A percentile compares a stretch with the other conserved stretches of the same genome.
These are phyloP conservation scores for Scenedesmus sp. DNA, from an alignment of 163 green algal species.

Conservation along the genomic window DNA sequence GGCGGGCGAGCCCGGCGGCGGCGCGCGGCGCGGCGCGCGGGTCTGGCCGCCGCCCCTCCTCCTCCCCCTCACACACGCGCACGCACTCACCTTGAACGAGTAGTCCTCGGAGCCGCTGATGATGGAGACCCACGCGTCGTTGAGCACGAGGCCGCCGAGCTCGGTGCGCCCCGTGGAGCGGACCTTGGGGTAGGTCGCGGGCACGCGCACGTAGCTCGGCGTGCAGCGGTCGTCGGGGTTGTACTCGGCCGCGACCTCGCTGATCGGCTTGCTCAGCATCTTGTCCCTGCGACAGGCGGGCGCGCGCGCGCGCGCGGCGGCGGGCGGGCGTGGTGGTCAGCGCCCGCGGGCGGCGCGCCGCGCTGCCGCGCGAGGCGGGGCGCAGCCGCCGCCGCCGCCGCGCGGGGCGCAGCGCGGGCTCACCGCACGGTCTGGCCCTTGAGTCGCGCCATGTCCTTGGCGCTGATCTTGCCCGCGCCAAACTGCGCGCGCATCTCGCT, in stretches of 20 bases:
- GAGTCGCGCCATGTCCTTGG: slow-evolving; percentile 37
- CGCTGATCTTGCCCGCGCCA: slow-evolving; percentile 22
- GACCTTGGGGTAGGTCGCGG: slow-evolving; percentile 78
- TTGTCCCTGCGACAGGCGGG: slow-evolving; percentile 59
- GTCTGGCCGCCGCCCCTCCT: no score
- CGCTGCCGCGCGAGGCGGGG: no score
- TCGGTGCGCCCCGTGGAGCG: slow-evolving; percentile 66
- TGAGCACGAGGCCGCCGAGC: slow-evolving; percentile 76
- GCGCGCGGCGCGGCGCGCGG: no score
- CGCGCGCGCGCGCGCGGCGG: no score
- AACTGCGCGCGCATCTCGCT: slow-evolving; percentile 58
- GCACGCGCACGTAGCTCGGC: slow-evolving; percentile 96
- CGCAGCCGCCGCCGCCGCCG: no score
- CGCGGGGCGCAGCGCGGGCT: background rate
- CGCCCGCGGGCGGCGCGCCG: no score
- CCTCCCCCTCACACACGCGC: no score
- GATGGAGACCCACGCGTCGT: slow-evolving; percentile 95
- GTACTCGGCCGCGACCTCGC: slow-evolving; percentile 61
- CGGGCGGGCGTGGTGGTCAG: no score
- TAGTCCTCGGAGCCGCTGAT: slow-evolving; percentile 97
- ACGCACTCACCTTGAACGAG: slow-evolving; percentile 88
- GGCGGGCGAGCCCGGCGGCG: no score
- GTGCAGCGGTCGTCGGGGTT: slow-evolving; percentile 71
- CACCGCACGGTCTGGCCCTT: slow-evolving; percentile 30
- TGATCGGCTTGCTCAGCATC: slow-evolving; percentile 70